Base-by-base conservation (phyloP, 2,329 filamentous ascomycete genomes). In the Xylaria sp. region DNA sequence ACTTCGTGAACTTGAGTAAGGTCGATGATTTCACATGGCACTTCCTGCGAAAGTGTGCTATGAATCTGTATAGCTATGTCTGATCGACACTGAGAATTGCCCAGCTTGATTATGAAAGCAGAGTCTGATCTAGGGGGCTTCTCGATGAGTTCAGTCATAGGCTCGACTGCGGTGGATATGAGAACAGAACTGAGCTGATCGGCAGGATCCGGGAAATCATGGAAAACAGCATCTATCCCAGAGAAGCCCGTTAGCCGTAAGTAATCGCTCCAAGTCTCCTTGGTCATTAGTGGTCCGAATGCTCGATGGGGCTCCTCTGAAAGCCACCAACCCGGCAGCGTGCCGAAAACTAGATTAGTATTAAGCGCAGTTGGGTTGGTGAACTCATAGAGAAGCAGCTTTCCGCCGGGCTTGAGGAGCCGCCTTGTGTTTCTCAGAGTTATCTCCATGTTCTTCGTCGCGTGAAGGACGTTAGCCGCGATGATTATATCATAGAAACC, bases 291-390 rank as follows among this genome's bases (percentile, higher is more conserved):
- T 1, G 73, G 72, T 0, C 70, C 70, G 49, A 61, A 64, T 31
- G 45, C 38, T 21, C 73, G 59, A 49, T 74, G 66, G n/a, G 68
- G 57, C 49, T 74, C 71, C 47, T 72, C 67, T 3, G 70, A 71
- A 3, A 76, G 68, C 76, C 77, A 79, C 77, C 77, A 78, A n/a
- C 76, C 77, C 2, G 73, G 66, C 11, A 78, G 68, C 9, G 71
- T 67, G 5, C 77, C 76, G 51, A 77, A 78, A 12, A 67, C 59
- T 12, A 68, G 43, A 52, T 67, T 65, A 23, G 62, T 47, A 28
- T 57, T 59, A 40, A 66, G 57, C 21, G 57, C 52, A 11, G 47
- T 53, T 14, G 64, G 64, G 15, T 61, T 62, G 8, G 62, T 67
- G 31, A 46, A 60, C 19, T 68, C 66, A 23, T 59, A 59, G 7